These are phyloP conservation scores for Podospora pseudopauciseta DNA, from an alignment of 495 filamentous ascomycete species.

Conservation along the genomic window DNA sequence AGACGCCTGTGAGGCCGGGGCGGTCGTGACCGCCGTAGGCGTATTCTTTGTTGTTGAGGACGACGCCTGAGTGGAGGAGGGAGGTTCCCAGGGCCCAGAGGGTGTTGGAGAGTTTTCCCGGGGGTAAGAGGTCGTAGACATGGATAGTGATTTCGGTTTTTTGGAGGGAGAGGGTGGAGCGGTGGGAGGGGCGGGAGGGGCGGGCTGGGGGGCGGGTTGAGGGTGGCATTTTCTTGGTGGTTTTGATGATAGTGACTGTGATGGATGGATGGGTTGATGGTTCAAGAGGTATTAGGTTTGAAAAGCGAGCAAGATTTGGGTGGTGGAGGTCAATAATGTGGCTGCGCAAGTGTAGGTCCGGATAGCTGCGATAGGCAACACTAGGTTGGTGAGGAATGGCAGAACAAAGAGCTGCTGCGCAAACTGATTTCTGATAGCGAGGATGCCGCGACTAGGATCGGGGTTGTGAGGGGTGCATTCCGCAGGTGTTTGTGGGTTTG, in stretches of 20 bases:
- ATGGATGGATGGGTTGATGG: background rate
- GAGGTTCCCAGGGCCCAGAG: constrained; percentile 70
- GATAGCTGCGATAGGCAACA: background rate
- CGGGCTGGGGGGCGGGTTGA: constrained; percentile 30
- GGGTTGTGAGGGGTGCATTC: background rate
- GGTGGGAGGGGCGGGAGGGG: constrained; percentile 40
- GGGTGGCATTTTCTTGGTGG: constrained; percentile 12
- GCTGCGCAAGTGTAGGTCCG: background rate
- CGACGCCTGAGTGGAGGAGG: constrained; percentile 73
- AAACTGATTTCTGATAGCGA: background rate
- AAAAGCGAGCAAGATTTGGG: background rate
- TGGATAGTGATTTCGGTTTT: constrained; percentile 74
- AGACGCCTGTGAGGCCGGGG: constrained; percentile 66
- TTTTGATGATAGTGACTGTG: background rate
- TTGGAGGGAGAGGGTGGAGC: constrained; percentile 56
- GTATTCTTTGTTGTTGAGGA: constrained; percentile 73
- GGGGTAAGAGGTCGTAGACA: constrained; percentile 60
- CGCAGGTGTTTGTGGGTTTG: background rate
- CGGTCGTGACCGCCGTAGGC: constrained; percentile 77
- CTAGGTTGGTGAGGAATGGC: background rate
- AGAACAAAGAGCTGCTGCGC: background rate
- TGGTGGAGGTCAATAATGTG: background rate
- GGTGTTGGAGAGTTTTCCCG: constrained; percentile 61
- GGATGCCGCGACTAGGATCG: background rate
- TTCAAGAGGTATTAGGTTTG: background rate